Evolutionary conservation across 768 basidiomycete genomes (phyloP).

Genomic region (Austroboletus eburneus): DNA sequence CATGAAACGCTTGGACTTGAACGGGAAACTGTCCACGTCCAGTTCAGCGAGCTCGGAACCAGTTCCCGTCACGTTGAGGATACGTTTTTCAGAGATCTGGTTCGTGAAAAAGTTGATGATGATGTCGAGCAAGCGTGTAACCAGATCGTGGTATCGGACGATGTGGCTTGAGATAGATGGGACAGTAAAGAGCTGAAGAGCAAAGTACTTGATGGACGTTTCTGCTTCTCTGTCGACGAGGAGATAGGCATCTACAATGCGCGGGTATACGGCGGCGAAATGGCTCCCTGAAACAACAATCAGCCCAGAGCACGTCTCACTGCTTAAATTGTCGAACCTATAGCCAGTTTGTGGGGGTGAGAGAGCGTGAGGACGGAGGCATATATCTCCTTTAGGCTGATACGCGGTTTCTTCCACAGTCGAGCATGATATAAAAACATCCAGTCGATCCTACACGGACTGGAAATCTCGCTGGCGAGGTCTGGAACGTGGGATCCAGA

Average conservation of each 20-base stretch:
- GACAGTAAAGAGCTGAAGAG: slow-evolving; percentile 88
- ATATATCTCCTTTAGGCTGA: slow-evolving; percentile 80
- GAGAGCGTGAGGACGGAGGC: slow-evolving; percentile 69
- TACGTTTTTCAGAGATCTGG: slow-evolving; percentile 72
- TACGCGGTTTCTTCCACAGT: slow-evolving; percentile 80
- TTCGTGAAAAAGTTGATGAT: slow-evolving; percentile 92
- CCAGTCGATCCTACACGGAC: slow-evolving; percentile 65
- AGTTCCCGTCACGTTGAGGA: slow-evolving; percentile 34
- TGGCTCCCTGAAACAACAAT: slow-evolving; percentile 71
- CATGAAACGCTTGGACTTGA: slow-evolving; percentile 95
- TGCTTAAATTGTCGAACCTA: slow-evolving; percentile 51
- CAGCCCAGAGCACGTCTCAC: too few species aligned
- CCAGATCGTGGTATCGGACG: slow-evolving; percentile 66
- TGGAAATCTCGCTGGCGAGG: slow-evolving; percentile 37
- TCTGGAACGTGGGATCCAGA: slow-evolving; percentile 35
- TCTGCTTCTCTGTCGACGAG: slow-evolving; percentile 93
- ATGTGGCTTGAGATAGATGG: slow-evolving; percentile 81
- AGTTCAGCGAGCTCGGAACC: slow-evolving; percentile 34
- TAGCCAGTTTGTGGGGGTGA: slow-evolving; percentile 66
- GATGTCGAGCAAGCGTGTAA: slow-evolving; percentile 73
- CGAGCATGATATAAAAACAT: slow-evolving; percentile 78
- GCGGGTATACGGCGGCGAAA: slow-evolving; percentile 81
- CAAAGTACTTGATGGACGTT: slow-evolving; percentile 91
- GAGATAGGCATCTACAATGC: slow-evolving; percentile 87
- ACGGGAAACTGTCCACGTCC: slow-evolving; percentile 81